Conservation (phyloP, 2,329 filamentous ascomycete genomes). For the Aspergillus pseudoterreus region DNA sequence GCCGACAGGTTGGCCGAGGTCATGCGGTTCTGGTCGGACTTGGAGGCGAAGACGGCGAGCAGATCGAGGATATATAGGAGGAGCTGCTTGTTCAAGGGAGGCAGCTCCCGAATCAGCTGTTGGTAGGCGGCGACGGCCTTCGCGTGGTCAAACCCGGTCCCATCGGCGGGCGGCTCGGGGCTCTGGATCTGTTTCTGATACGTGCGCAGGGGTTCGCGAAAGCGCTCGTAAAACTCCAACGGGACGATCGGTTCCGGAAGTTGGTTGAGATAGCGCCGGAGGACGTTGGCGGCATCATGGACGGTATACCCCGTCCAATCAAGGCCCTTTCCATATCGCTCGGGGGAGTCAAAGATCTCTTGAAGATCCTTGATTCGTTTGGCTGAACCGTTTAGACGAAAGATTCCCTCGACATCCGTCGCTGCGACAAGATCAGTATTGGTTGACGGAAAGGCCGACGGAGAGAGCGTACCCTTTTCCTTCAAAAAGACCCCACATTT, state of each 20-base stretch:
- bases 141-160: conserved; percentile 69
- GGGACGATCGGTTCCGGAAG: conserved; percentile 96
- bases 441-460: not conserved
- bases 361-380: conserved; percentile 98
- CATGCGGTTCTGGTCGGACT: conserved; percentile 96
- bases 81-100: conserved; percentile 87
- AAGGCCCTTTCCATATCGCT: conserved; percentile 91
- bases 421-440: conserved; percentile 53
- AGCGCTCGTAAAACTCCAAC: conserved; percentile 85
- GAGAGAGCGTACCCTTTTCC: conserved; percentile 73
- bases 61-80: conserved; percentile 94
- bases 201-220: conserved; percentile 74
- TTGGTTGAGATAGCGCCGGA: conserved; percentile 92
- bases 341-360: conserved; percentile 85
- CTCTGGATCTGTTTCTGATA: conserved; percentile 68
- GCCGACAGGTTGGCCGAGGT: conserved; percentile 89
- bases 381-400: conserved; percentile 90
- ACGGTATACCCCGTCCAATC: conserved; percentile 98
- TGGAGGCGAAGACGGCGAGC: conserved; percentile 93
- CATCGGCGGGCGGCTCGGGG: conserved; percentile 64
- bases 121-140: conserved; percentile 82
- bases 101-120: conserved; percentile 84
- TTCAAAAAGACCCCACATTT: conserved; percentile 98
- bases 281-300: conserved; percentile 94
- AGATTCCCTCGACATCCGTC: conserved; percentile 92